phyloP scores from a whole-genome alignment of 2,329 filamentous ascomycete genomes.

The Nigrospora osmanthi region DNA sequence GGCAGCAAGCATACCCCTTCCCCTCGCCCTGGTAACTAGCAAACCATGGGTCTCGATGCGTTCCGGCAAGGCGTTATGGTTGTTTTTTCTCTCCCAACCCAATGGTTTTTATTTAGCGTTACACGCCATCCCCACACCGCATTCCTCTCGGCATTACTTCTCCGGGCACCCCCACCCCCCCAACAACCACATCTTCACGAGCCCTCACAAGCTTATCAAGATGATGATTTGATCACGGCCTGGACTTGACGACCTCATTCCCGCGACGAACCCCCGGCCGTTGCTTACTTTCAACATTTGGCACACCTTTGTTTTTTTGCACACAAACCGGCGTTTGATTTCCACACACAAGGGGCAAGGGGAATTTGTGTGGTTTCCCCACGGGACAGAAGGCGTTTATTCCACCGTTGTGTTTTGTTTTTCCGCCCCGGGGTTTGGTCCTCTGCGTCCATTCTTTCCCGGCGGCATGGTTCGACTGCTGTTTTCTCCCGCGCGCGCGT shows the following conservation, averaged over 20 bases:
- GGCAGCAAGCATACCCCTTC: no score
- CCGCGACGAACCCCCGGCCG: no score
- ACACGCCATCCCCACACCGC: neutral
- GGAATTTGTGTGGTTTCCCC: neutral
- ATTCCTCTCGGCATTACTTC: neutral
- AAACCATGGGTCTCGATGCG: neutral
- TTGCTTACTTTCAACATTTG: neutral
- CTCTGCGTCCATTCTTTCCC: neutral
- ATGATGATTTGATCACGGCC: no score
- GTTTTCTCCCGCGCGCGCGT: neutral
- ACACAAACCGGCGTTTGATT: neutral
- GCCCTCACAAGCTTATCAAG: neutral
- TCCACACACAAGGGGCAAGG: neutral
- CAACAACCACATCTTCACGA: neutral
- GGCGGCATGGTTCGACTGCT: neutral
- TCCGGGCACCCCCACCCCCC: neutral
- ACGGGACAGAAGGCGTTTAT: neutral
- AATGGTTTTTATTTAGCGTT: neutral
- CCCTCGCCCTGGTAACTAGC: no score
- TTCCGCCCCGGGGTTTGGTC: neutral
- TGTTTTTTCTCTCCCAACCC: neutral
- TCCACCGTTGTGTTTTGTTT: neutral
- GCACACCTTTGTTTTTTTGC: neutral
- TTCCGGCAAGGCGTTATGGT: neutral
- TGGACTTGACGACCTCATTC: no score